Evolutionary conservation across 2,329 filamentous ascomycete genomes (phyloP).

Genomic region (Penicillium expansum): DNA sequence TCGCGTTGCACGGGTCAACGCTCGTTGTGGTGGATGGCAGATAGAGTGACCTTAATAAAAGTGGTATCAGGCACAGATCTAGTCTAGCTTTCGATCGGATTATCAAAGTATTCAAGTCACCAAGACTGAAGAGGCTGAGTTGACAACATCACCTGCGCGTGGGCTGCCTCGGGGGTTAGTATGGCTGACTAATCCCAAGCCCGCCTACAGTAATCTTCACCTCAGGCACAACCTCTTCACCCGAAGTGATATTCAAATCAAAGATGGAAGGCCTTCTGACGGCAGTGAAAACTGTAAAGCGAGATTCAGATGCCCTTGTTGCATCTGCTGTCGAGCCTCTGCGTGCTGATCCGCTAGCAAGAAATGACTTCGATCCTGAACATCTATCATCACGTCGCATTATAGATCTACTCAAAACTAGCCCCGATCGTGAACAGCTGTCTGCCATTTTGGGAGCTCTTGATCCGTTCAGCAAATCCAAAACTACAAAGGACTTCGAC

Average conservation of each 20-base stretch:
- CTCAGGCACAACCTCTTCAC: constrained; percentile 19
- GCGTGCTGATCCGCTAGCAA: constrained; percentile 10
- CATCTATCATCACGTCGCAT: constrained; percentile 32
- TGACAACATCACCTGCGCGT: constrained; percentile 13
- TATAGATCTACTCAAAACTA: constrained; percentile 40
- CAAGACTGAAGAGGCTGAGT: constrained; percentile 13
- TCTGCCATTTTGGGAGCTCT: constrained; percentile 32
- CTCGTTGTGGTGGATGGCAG: background rate
- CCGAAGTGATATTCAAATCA: constrained; percentile 5
- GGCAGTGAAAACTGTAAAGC: constrained; percentile 39
- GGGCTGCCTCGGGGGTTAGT: constrained; percentile 7
- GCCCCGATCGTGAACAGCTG: constrained; percentile 38
- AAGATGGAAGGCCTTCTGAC: constrained; percentile 42
- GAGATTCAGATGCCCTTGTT: constrained; percentile 19
- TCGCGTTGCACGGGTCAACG: background rate
- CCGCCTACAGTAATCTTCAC: constrained; percentile 25
- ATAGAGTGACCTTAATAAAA: background rate
- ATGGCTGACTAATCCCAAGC: constrained; percentile 28
- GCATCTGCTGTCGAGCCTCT: constrained; percentile 13
- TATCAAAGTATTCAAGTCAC: background rate
- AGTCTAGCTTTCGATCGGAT: background rate
- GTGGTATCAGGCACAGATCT: background rate
- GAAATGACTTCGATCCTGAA: constrained; percentile 15
- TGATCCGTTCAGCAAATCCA: constrained; percentile 32
- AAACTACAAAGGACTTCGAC: constrained; percentile 46